Evolutionary conservation across 1,284 basidiomycete species (phyloP).

Genomic region (Cutaneotrichosporon daszewskae): DNA sequence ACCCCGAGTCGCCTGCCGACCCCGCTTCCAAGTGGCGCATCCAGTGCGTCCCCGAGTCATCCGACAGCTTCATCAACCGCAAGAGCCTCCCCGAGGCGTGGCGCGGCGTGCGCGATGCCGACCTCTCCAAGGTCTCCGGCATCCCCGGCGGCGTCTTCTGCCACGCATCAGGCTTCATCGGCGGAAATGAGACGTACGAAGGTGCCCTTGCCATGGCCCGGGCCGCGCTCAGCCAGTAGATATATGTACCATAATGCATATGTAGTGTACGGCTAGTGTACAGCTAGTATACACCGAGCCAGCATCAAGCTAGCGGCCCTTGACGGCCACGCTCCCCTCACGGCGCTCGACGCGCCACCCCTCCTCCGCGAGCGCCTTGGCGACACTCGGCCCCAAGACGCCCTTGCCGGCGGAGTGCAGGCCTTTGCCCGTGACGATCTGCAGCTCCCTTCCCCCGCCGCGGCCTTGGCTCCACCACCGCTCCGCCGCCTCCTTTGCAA

Average conservation of each 20-base stretch:
- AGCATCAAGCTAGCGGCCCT: constrained; percentile 14
- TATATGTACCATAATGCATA: no score
- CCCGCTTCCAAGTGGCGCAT: constrained; percentile 74
- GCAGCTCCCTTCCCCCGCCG: constrained; percentile 40
- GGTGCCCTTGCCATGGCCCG: constrained; percentile 78
- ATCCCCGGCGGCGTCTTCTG: constrained; percentile 84
- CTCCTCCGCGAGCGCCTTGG: constrained; percentile 26
- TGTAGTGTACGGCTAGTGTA: no score
- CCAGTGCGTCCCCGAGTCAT: constrained; percentile 78
- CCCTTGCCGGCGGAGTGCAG: constrained; percentile 39
- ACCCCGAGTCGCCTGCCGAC: constrained; percentile 67
- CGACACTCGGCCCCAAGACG: constrained; percentile 42
- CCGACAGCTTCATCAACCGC: constrained; percentile 82
- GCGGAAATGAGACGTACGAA: constrained; percentile 86
- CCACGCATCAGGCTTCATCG: constrained; percentile 93
- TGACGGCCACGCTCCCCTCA: constrained; percentile 39
- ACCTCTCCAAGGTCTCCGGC: constrained; percentile 66
- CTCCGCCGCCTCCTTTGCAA: constrained; percentile 28
- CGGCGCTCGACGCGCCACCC: constrained; percentile 38
- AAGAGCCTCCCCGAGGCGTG: constrained; percentile 89
- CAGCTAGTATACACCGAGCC: no score
- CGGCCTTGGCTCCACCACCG: constrained; percentile 51
- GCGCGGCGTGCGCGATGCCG: constrained; percentile 84
- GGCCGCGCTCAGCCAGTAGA: constrained; percentile 11
- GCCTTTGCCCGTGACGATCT: constrained; percentile 42